phyloP scores from a whole-genome alignment of 331 rosid genomes.

The Pyracantha coccinea region DNA sequence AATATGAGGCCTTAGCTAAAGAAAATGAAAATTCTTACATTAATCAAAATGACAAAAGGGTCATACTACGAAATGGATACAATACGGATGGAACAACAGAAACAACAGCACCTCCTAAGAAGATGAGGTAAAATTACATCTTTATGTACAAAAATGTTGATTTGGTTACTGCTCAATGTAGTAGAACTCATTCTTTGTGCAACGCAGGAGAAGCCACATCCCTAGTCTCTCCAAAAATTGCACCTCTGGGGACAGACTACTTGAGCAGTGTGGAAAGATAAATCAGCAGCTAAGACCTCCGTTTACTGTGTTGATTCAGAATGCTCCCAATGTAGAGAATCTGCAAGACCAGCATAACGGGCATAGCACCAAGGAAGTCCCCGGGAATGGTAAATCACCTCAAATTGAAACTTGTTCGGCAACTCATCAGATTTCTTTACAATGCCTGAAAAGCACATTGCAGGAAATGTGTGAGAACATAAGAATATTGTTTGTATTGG shows the following conservation, averaged over 20 bases:
- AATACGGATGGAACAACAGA: conserved; percentile 43
- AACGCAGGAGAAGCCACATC: conserved; percentile 56
- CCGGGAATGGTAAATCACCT: conserved; percentile 41
- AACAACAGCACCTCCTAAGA: conserved; percentile 40
- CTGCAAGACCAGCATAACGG: conserved; percentile 42
- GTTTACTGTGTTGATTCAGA: conserved; percentile 76
- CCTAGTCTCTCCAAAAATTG: conserved; percentile 45
- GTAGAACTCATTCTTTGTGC: conserved; percentile 15
- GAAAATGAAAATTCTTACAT: conserved; percentile 60
- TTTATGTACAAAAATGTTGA: conserved; percentile 9
- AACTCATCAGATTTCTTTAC: conserved; percentile 11
- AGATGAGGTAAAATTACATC: conserved; percentile 48
- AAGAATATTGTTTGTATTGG: conserved; percentile 1
- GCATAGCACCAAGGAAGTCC: conserved; percentile 32
- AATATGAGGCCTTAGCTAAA: conserved; percentile 85
- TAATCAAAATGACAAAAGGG: conserved; percentile 69
- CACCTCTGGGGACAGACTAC: conserved; percentile 48
- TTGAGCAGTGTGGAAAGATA: conserved; percentile 38
- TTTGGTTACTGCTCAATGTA: not conserved
- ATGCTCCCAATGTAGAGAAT: conserved; percentile 36
- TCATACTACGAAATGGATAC: conserved; percentile 36
- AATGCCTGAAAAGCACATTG: conserved; percentile 6
- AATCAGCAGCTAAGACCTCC: conserved; percentile 71
- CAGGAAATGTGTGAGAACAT: conserved; percentile 9
- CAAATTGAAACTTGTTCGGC: not conserved